A percentile compares a stretch with the other conserved stretches of the same genome.
phyloP scores from a whole-genome alignment of 257 asterid species.

The Craterostigma plantagineum region DNA sequence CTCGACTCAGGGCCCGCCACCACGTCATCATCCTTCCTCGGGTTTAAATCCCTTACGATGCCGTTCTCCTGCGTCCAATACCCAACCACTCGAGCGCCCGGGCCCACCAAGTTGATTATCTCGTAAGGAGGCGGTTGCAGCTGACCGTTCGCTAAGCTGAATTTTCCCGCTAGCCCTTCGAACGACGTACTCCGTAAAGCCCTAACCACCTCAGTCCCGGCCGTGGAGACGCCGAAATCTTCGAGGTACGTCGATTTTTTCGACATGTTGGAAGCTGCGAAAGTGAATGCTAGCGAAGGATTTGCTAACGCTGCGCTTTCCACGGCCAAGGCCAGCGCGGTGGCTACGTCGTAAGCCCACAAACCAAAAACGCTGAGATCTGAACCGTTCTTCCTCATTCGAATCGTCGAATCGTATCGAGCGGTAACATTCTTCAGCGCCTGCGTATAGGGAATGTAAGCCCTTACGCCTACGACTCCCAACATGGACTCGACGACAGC shows the following conservation, averaged over 20 bases:
- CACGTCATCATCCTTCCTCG: background rate
- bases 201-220: slow-evolving; percentile 18
- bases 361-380: slow-evolving; percentile 18
- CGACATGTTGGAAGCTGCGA: slow-evolving; percentile 11
- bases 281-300: background rate
- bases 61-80: slow-evolving; percentile 41
- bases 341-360: slow-evolving; percentile 36
- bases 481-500: slow-evolving; percentile 23
- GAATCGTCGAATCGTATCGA: no score
- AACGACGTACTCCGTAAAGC: slow-evolving; percentile 19
- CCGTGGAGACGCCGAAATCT: slow-evolving; percentile 17
- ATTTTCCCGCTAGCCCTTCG: slow-evolving; percentile 32
- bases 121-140: slow-evolving; percentile 21
- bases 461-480: slow-evolving; percentile 37
- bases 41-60: slow-evolving; percentile 11
- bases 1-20: slow-evolving; percentile 14
- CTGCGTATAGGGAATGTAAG: slow-evolving; percentile 14
- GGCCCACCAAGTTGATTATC: slow-evolving; percentile 29
- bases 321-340: slow-evolving; percentile 33
- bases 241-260: slow-evolving; percentile 20
- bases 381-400: slow-evolving; percentile 2
- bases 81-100: slow-evolving; percentile 22
- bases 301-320: slow-evolving; percentile 14
- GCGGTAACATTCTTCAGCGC: slow-evolving; percentile 13
- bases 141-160: slow-evolving; percentile 21